A percentile compares a stretch with the other conserved stretches of the same genome.
These are phyloP conservation scores for Pythium apleroticum DNA, from an alignment of 352 stramenopile genomes.

Conservation along the genomic window DNA sequence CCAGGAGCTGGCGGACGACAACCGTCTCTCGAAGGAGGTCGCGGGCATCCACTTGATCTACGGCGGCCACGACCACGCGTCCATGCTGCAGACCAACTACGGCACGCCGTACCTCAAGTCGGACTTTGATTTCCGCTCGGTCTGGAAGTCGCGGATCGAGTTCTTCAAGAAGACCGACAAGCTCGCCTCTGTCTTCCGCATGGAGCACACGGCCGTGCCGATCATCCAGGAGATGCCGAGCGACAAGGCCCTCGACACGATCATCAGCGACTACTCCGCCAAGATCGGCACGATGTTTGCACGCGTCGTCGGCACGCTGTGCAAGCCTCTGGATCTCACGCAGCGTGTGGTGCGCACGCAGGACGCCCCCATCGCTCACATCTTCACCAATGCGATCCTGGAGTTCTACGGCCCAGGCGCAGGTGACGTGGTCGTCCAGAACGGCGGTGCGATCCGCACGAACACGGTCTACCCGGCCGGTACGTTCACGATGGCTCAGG, in stretches of 20 bases:
- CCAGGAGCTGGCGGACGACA: slow-evolving; percentile 69
- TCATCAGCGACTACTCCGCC: slow-evolving; percentile 48
- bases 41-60: slow-evolving; percentile 64
- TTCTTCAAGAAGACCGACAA: slow-evolving; percentile 44
- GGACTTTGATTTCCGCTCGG: slow-evolving; percentile 68
- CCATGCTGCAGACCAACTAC: slow-evolving; percentile 73
- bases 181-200: slow-evolving; percentile 36
- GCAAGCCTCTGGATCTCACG: slow-evolving; percentile 49
- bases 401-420: slow-evolving; percentile 50
- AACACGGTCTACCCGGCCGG: slow-evolving; percentile 57
- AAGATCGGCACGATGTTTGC: slow-evolving; percentile 40
- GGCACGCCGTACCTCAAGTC: slow-evolving; percentile 73
- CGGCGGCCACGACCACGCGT: slow-evolving; percentile 68
- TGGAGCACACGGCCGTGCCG: slow-evolving; percentile 49
- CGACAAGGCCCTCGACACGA: slow-evolving; percentile 44
- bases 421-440: slow-evolving; percentile 57
- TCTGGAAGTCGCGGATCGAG: slow-evolving; percentile 62
- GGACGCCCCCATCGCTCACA: slow-evolving; percentile 52
- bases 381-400: slow-evolving; percentile 50
- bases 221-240: slow-evolving; percentile 64
- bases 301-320: slow-evolving; percentile 54
- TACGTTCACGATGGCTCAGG: slow-evolving; percentile 46
- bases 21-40: slow-evolving; percentile 64
- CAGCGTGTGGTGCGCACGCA: slow-evolving; percentile 45
- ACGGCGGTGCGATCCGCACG: slow-evolving; percentile 64